Evolutionary conservation across 805 yeast genomes (phyloP).

Genomic region (Barnettozyma siamensis): DNA sequence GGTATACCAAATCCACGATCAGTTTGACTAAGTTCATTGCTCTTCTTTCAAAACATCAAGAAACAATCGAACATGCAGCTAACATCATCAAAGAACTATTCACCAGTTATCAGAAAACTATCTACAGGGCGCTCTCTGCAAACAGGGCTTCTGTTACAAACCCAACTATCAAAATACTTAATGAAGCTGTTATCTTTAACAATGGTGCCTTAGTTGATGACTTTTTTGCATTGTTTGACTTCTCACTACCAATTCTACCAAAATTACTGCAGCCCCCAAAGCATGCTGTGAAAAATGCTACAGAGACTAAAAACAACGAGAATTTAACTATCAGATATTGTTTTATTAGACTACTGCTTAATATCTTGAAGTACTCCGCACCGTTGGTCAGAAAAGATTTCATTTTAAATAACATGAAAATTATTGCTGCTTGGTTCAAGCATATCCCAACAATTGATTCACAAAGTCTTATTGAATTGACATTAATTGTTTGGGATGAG

Average conservation of each 20-base stretch:
- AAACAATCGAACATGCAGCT: slow-evolving; percentile 24
- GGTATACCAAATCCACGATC: slow-evolving; percentile 40
- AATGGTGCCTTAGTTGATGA: slow-evolving; percentile 48
- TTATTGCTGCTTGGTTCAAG: slow-evolving; percentile 66
- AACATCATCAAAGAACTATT: slow-evolving; percentile 48
- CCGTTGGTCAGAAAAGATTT: slow-evolving; percentile 61
- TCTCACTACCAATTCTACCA: slow-evolving; percentile 54
- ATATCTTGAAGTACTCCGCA: slow-evolving; percentile 43
- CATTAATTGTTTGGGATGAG: slow-evolving; percentile 43
- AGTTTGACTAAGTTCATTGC: slow-evolving; percentile 34
- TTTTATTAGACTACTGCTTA: slow-evolving; percentile 58
- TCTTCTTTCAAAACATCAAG: slow-evolving; percentile 11
- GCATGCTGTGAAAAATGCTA: slow-evolving; percentile 37
- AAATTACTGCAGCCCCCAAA: slow-evolving; percentile 52
- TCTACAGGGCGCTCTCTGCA: slow-evolving; percentile 62
- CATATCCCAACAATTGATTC: slow-evolving; percentile 51
- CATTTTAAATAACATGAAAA: slow-evolving; percentile 46
- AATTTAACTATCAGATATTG: slow-evolving; percentile 47
- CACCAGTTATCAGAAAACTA: slow-evolving; percentile 48
- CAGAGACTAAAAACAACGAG: slow-evolving; percentile 28
- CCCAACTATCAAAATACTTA: slow-evolving; percentile 55
- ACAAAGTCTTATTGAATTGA: slow-evolving; percentile 30
- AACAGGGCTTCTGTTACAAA: slow-evolving; percentile 52
- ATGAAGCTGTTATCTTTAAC: slow-evolving; percentile 43
- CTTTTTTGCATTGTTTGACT: slow-evolving; percentile 62